Evolutionary conservation across 495 filamentous ascomycete genomes (phyloP).

Genomic region (Penicillium verhagenii): DNA sequence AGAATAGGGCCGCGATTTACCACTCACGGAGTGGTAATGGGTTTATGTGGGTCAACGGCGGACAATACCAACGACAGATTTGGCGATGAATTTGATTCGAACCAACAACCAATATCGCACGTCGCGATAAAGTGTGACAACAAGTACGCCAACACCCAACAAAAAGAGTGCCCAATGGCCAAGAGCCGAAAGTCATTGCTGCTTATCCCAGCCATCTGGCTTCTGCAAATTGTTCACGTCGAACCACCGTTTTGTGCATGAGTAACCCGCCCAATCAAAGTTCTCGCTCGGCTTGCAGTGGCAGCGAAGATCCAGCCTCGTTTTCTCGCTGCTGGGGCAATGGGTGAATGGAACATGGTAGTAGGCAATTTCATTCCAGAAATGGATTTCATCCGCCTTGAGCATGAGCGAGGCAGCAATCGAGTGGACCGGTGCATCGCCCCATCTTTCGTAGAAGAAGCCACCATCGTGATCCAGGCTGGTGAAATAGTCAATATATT

Average conservation of each 20-base stretch:
- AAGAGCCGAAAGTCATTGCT: conserved; percentile 46
- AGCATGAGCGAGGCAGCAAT: conserved; percentile 85
- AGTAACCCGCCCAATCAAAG: conserved; percentile 98
- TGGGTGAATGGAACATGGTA: conserved; percentile 99
- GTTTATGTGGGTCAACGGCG: conserved; percentile 7
- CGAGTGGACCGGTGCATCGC: conserved; percentile 90
- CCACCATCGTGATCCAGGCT: conserved; percentile 78
- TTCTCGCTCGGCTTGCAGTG: conserved; percentile 94
- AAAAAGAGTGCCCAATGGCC: conserved; percentile 21
- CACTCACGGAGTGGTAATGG: conserved; percentile 14
- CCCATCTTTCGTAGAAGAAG: conserved; percentile 94
- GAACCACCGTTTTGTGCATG: conserved; percentile 84
- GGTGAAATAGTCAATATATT: conserved; percentile 79
- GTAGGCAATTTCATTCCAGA: conserved; percentile 98
- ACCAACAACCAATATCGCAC: conserved; percentile 19
- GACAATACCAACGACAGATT: conserved; percentile 10
- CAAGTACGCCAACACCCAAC: conserved; percentile 9
- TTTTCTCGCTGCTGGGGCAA: conserved; percentile 85
- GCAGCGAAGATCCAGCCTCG: conserved; percentile 77
- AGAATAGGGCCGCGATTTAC: neutral
- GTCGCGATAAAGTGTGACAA: conserved; percentile 23
- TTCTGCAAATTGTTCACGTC: conserved; percentile 75
- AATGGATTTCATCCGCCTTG: conserved; percentile 90
- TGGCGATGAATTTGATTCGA: conserved; percentile 3
- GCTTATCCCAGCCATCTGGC: conserved; percentile 75